Base-by-base conservation (phyloP, 495 filamentous ascomycete species). In the Xylaria cubensis region DNA sequence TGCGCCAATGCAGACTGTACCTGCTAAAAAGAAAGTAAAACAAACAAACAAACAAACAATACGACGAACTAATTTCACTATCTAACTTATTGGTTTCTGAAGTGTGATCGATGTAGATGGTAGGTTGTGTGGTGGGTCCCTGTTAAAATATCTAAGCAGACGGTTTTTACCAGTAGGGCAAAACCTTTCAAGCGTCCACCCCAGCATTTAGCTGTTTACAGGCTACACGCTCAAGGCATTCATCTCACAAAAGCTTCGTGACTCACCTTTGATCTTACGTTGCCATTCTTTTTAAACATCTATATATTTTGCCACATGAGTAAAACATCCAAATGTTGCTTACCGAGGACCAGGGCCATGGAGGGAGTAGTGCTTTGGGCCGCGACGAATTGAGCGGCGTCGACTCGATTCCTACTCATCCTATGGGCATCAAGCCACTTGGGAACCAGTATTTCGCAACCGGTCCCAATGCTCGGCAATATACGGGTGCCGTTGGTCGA, bases 371-470 rank as follows among this genome's bases (percentile, higher is more conserved):
- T 51, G 12, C 15, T 21, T 36, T 56, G 59, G 56, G 56, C n/a
- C 46, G 59, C 46, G 69, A 71, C 13, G 69, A 41, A 36, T 64
- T 64, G 71, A 77, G 80, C 79, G 67, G 74, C 72, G 55, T 70
- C 72, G 78, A 78, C 74, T 82, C 77, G 72, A 91, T 97, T 64
- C 92, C 92, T 19, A 84, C 85, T 53, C 96, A 99, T 84, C 95
- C 95, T 26, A 83, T 97, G 41, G 90, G 91, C 53, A 87, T 98
- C 74, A 97, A 94, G 76, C 96, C 96, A 0, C 87, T 90, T 76
- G 96, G 96, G 64, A 99, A 99, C 86, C 90, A 91, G 69, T 92
- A 94, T 62, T 77, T 86, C 19, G 84, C 88, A 55, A 87, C 90
- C 59, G 83, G 82, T 12, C 84, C 80, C 41, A 93, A 93, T 81